Evolutionary conservation across 83 land plant genomes (phyloP), one percentile per base, ranked within the genome.

Genomic region (Diphasiastrum complanatum): DNA sequence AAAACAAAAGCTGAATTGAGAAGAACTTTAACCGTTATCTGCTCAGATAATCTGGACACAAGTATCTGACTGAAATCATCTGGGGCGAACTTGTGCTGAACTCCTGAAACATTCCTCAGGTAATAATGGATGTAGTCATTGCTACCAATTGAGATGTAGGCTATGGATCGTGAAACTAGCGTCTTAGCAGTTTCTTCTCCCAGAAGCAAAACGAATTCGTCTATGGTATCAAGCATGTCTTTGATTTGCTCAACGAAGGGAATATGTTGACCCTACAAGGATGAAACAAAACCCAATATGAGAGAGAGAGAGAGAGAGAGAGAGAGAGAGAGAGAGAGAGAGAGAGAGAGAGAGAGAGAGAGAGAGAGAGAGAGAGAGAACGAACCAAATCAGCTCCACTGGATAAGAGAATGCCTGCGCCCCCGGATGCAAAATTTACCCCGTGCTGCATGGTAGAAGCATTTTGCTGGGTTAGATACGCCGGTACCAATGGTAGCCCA

Each of bases 121-220:
- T 83, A 89, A 69, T 79, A 80, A 61, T 85, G 91, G 55, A 89
- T 89, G 51, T 74, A 89, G 61, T 85, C 91, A 43, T 81, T 83
- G 52, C 73, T 83, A 10, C 88, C 96, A 35, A 85, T 74, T 2
- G 96, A 85, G 36, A 89, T 37, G 68, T 83, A 85, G 66, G 77
- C 55, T 0, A 89, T n/a, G 12, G 96, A 74, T 22, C 59, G 70
- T 5, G 85, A 64, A 27, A 89, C 67, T 20, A 72, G 58, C 24
- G 64, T 45, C 6, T 47, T 32, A 12, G 85, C 77, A 11, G 52
- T 50, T 26, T 58, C 60, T 65, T 71, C 69, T 0, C 91, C 96
- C 45, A 84, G 53, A 18, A 29, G 64, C 29, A 75, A 27, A 0
- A 64, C 64, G 46, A 85, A 56, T 70, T 69, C 69, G 62, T 79